Conservation (phyloP, 2,329 filamentous ascomycete species). For the Epichloe brachyelytri region DNA sequence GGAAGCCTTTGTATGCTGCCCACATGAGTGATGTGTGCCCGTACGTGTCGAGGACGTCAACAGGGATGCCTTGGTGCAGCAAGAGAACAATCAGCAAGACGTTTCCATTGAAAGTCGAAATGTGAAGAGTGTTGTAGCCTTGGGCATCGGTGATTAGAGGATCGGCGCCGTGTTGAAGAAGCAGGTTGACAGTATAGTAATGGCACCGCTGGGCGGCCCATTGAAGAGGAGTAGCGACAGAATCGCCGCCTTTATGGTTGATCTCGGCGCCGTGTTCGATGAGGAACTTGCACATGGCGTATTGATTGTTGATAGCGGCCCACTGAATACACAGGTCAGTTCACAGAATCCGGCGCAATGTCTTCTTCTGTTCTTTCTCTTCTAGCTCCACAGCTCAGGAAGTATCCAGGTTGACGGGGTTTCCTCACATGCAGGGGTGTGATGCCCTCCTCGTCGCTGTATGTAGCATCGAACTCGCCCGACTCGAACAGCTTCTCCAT, state of each 20-base stretch:
- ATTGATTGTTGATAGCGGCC: slow-evolving; percentile 98
- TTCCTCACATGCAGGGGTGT: slow-evolving; percentile 78
- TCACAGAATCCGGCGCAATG: not conserved
- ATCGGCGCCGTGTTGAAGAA: slow-evolving; percentile 84
- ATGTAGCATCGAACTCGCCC: slow-evolving; percentile 69
- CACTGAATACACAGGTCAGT: slow-evolving; percentile 43
- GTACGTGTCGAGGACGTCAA: slow-evolving; percentile 79
- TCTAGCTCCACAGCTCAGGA: not conserved
- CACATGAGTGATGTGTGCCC: slow-evolving; percentile 96
- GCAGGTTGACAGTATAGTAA: slow-evolving; percentile 89
- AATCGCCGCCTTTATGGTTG: slow-evolving; percentile 92
- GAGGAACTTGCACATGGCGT: slow-evolving; percentile 91
- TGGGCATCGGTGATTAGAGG: slow-evolving; percentile 85
- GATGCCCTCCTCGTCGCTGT: slow-evolving; percentile 82
- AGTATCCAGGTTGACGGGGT: not conserved
- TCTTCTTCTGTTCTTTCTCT: not conserved
- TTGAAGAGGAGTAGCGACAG: slow-evolving; percentile 82
- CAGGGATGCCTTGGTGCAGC: slow-evolving; percentile 87
- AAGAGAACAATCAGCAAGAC: slow-evolving; percentile 79
- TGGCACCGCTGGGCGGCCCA: slow-evolving; percentile 96
- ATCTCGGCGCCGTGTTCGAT: slow-evolving; percentile 76
- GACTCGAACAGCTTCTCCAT: slow-evolving; percentile 86
- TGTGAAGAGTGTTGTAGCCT: slow-evolving; percentile 95
- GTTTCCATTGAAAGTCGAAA: slow-evolving; percentile 94
- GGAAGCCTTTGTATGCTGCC: slow-evolving; percentile 96